Percentiles rank a stretch among this genome's conserved stretches.
Evolutionary conservation across 495 filamentous ascomycete species (phyloP).

Genomic region (Haplographium delicatum): DNA sequence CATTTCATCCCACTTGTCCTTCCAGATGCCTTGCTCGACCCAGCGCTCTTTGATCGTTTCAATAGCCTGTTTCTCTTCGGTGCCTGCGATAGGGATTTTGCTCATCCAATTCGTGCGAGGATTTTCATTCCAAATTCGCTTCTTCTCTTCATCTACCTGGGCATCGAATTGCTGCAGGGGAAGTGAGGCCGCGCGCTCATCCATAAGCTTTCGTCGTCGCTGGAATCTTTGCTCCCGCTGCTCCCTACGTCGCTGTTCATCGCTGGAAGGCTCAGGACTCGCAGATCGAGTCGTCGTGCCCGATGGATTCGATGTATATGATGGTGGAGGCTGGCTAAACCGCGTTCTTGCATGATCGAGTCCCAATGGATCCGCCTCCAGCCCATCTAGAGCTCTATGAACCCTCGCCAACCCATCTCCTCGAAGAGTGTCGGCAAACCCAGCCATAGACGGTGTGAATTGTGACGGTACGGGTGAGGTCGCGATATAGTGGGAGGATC

Average conservation of each 20-base stretch:
- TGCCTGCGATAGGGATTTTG: not conserved
- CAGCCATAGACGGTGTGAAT: no score
- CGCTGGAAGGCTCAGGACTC: slow-evolving; percentile 12
- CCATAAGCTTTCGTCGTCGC: slow-evolving; percentile 4
- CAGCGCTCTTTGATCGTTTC: slow-evolving; percentile 21
- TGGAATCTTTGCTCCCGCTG: no score
- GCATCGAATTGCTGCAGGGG: not conserved
- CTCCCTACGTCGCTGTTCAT: slow-evolving; percentile 7
- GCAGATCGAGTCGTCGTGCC: slow-evolving; percentile 13
- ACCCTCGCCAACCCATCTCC: slow-evolving; percentile 5
- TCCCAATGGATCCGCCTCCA: slow-evolving; percentile 7
- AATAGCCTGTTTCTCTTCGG: not conserved
- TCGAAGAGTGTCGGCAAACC: slow-evolving; percentile 3
- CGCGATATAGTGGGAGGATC: no score
- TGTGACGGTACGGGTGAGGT: no score
- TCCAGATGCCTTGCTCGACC: slow-evolving; percentile 30
- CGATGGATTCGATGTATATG: slow-evolving; percentile 11
- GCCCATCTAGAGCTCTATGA: slow-evolving; percentile 3
- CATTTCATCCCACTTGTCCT: slow-evolving; percentile 4
- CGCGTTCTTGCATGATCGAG: slow-evolving; percentile 11
- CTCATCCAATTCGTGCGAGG: not conserved
- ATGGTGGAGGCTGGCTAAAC: slow-evolving; percentile 14
- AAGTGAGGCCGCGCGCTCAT: not conserved
- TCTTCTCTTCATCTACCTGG: slow-evolving; percentile 7
- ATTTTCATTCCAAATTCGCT: slow-evolving; percentile 6